Evolutionary conservation across 176 grass and related monocot genomes (phyloP), one percentile per base, ranked within the genome.

Genomic region (Cocos nucifera): DNA sequence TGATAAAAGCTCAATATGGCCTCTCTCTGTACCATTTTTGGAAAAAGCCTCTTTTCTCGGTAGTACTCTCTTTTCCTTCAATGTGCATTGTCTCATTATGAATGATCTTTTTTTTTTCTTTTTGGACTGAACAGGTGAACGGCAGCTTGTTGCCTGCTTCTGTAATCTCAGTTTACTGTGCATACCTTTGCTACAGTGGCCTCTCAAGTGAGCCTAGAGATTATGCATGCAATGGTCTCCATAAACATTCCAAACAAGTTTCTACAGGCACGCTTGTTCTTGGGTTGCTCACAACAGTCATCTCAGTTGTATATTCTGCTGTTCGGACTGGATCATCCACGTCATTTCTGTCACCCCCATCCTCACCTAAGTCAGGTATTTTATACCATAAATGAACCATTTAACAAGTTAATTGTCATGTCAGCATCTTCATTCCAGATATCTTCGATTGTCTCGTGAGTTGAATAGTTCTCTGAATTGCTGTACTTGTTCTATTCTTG

Each of bases 301-400:
- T 96, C 54, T 96, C 92, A 68, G 83, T 90, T 61, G 91, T 90
- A 4, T 96, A 96, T 61, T 96, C 91, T 50, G 92, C 92, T 4
- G 92, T 90, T 58, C 80, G 92, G 56, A 80, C 86, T 65, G 92
- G 92, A 79, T 96, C 92, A 59, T 85, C 92, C 19, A 90, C 86
- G 50, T 84, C 92, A 39, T 96, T 96, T 74, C 83, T 96, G 23
- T 96, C 92, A 5, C 86, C 83, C 6, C 78, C 92, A 50, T 77
- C 86, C 19, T 96, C 92, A 51, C 92, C 92, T 30, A 90, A 58
- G 76, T 80, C 86, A 64, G 86, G 92, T 88, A 83, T 53, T 61
- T 12, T 44, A 44, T 44, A 44, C 10, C 35, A 44, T 44, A 10
- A 2, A 44, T 44, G 35, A 44, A 44, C 10, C 35, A 12, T 44